These are phyloP conservation scores for Cryptococcus hybrid DNA, from an alignment of 1,284 basidiomycete species.

Conservation along the genomic window DNA sequence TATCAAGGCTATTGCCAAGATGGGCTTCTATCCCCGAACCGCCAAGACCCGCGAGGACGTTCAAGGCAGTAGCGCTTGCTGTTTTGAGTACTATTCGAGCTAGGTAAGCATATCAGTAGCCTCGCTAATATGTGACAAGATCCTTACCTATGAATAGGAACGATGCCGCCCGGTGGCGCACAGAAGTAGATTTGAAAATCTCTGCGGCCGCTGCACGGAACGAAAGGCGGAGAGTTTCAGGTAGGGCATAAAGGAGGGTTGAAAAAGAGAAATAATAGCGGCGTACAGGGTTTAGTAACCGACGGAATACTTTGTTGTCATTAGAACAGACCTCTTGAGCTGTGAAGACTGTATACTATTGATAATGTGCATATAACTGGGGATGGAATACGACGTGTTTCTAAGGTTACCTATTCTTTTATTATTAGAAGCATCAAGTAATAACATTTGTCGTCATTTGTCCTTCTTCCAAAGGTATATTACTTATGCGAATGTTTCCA, in stretches of 20 bases:
- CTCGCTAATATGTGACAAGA: not conserved
- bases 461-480: no score
- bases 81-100: constrained; percentile 66
- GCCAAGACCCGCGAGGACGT: constrained; percentile 52
- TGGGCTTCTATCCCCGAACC: constrained; percentile 58
- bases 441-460: no score
- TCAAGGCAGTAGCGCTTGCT: constrained; percentile 62
- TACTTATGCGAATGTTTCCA: no score
- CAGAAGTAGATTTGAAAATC: not conserved
- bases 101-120: constrained; percentile 57
- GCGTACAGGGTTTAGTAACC: not conserved
- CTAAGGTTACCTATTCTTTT: no score
- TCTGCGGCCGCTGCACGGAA: no score
- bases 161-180: not conserved
- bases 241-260: not conserved
- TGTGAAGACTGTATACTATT: no score
- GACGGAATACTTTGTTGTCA: not conserved
- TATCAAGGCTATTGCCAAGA: constrained; percentile 69
- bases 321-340: not conserved
- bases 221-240: no score
- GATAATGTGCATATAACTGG: no score
- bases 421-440: no score
- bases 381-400: no score
- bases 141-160: not conserved
- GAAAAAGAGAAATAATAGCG: not conserved